phyloP scores from a whole-genome alignment of 1,284 basidiomycete species.

The Sanghuangporus sanghuang region DNA sequence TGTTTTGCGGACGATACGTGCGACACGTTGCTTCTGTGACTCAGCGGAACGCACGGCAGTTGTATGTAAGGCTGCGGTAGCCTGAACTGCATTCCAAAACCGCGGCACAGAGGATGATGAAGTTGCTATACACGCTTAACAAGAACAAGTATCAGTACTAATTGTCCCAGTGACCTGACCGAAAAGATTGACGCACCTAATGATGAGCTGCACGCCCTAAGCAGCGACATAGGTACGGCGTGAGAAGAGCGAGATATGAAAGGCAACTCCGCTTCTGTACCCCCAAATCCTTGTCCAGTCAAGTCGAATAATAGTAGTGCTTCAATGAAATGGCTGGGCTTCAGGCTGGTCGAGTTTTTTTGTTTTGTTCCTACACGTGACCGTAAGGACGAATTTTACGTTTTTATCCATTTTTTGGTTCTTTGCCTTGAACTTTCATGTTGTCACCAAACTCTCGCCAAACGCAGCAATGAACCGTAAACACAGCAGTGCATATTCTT shows the following conservation, averaged over 20 bases:
- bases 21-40: constrained; percentile 31
- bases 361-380: neutral
- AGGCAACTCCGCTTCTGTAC: neutral
- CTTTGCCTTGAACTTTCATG: neutral
- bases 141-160: neutral
- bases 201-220: constrained; percentile 5
- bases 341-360: neutral
- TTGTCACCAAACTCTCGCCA: no score
- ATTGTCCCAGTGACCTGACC: neutral
- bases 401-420: no score
- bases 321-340: neutral
- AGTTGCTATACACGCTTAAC: constrained; percentile 2
- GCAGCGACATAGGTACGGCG: constrained; percentile 8
- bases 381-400: neutral
- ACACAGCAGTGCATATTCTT: no score
- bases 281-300: neutral
- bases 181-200: constrained; percentile 5
- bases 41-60: constrained; percentile 39
- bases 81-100: constrained; percentile 19
- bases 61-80: constrained; percentile 45
- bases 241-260: neutral
- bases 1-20: constrained; percentile 41
- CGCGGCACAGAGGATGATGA: neutral
- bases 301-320: neutral
- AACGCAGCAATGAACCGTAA: no score